These are phyloP conservation scores for Nepenthes mirabilis DNA, from an alignment of 148 eudicot genomes.

Conservation along the genomic window DNA sequence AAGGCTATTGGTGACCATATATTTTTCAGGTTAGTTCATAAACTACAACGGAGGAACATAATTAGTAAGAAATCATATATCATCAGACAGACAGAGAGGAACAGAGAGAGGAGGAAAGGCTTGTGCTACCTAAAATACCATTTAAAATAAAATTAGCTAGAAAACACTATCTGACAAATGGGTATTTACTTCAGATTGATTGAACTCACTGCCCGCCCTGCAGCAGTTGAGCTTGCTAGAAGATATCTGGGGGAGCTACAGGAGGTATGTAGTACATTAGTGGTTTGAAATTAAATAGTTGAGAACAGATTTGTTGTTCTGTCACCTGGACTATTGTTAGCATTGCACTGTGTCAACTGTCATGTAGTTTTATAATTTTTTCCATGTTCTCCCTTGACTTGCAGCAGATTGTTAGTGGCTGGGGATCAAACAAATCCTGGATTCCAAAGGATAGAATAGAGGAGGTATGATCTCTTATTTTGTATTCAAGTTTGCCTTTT, in stretches of 20 bases:
- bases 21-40: constrained; percentile 56
- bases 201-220: constrained; percentile 89
- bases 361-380: not conserved
- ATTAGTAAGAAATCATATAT: not conserved
- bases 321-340: not conserved
- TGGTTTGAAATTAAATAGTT: not conserved
- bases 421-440: constrained; percentile 85
- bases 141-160: not conserved
- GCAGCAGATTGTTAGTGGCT: constrained; percentile 56
- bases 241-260: constrained; percentile 51
- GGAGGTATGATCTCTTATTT: constrained; percentile 30
- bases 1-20: constrained; percentile 93
- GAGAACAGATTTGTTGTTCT: not conserved
- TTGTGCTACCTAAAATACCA: not conserved
- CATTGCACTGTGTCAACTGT: not conserved
- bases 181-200: constrained; percentile 33
- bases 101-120: not conserved
- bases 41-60: not conserved
- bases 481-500: not conserved
- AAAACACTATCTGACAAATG: constrained; percentile 8
- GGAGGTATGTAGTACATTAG: constrained; percentile 37
- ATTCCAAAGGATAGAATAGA: constrained; percentile 71
- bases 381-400: not conserved
- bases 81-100: not conserved
- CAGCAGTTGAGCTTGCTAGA: constrained; percentile 52